These are phyloP conservation scores for Casaregolazyma suthepensis DNA, from an alignment of 1,139 yeast species.

Conservation along the genomic window DNA sequence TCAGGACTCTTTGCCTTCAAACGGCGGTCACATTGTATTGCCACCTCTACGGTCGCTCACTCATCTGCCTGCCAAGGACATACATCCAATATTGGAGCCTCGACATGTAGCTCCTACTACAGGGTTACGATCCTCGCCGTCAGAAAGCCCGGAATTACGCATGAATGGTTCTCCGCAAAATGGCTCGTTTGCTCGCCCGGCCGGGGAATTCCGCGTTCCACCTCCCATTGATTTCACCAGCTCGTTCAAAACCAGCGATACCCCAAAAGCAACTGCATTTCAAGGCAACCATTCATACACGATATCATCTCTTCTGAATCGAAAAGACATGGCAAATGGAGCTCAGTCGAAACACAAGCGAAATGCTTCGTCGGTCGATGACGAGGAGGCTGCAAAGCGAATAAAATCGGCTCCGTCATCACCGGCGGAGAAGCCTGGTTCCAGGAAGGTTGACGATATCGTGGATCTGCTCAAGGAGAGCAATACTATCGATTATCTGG, in stretches of 20 bases:
- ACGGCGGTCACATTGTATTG: constrained; percentile 6
- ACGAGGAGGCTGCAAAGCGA: neutral
- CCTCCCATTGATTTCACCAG: constrained; percentile 32
- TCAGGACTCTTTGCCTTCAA: constrained; percentile 1
- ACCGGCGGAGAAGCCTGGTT: neutral
- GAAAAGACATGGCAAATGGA: neutral
- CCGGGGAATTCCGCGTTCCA: constrained; percentile 19
- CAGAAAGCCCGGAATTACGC: neutral
- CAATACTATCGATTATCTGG: constrained; percentile 25
- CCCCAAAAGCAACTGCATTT: neutral
- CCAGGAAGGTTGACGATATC: neutral
- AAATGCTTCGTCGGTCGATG: neutral
- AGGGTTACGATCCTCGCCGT: neutral
- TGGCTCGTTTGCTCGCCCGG: neutral
- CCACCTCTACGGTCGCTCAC: constrained; percentile 8
- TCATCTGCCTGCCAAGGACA: neutral
- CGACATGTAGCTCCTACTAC: neutral
- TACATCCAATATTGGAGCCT: neutral
- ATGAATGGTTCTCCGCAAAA: neutral
- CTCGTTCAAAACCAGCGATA: constrained; percentile 21
- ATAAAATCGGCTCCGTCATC: neutral
- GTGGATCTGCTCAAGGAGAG: constrained; percentile 3
- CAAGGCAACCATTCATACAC: constrained; percentile 1
- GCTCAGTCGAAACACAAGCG: neutral
- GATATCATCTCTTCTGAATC: constrained; percentile 21